Base-by-base conservation (phyloP, 352 stramenopile species). In the Salisapilia sapeloensis region DNA sequence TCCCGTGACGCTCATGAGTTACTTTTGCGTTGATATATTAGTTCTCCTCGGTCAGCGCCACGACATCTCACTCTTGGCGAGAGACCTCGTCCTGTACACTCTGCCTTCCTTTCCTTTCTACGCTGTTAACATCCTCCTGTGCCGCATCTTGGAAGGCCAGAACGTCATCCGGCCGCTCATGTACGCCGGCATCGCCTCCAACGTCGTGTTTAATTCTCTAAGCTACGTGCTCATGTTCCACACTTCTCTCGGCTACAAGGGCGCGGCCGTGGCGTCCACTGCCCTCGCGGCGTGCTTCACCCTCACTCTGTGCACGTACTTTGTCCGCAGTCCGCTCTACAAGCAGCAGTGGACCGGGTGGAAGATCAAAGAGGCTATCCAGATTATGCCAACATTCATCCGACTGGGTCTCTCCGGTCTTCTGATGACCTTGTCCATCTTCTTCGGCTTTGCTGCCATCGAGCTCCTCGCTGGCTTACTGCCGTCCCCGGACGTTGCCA, bases 211-310 rank as follows among this genome's bases (percentile, higher is more conserved):
- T 44, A 49, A 56, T 13, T 50, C 65, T 14, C 40, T 85, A 11
- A 81, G 85, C 17, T 93, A 90, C 52, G 52, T 83, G 27, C 60
- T 94, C 44, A 86, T 93, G 49, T 82, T 85, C 52, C 75, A 62
- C 43, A 86, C 78, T 0, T 30, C 50, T 0, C 43, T 76, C 24
- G 78, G 76, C 4, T 87, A 81, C 40, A 50, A 82, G 0, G 77
- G 71, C n/a, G 80, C 59, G 18, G 72, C 78, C 23, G 53, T 92
- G 22, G 79, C 74, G 18, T 56, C 46, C 35, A 76, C 61, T 29
- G 53, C 56, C 11, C 55, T 72, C 13, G 40, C 63, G 20, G 51
- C 57, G 7, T 63, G 50, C 53, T 76, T 84, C 46, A 56, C 77
- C 6, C 39, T 80, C 17, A 60, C 57, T 23, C 42, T 94, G 16